Evolutionary conservation across 1,284 basidiomycete genomes (phyloP), one percentile per base, ranked within the genome.

Genomic region (Puccinia polysora): DNA sequence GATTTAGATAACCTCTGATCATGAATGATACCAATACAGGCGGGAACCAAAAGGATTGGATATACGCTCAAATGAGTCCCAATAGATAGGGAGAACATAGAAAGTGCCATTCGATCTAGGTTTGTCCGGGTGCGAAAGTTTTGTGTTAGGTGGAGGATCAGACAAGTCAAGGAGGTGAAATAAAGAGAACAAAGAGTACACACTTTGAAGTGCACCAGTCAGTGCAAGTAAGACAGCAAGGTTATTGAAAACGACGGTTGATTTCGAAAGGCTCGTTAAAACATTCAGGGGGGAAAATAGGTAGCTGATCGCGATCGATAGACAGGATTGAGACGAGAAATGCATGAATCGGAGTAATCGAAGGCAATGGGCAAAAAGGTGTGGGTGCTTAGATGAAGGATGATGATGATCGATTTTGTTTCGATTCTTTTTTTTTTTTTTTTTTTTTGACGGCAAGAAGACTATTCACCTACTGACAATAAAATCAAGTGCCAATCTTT

Each of bases 11-110:
- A 8, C 18, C 32, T 12, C 34, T 67, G 50, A 12, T 67, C 50
- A 20, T 18, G 25, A 4, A 67, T 38, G 36, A 67, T 68, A 2
- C n/a, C 52, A 7, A 68, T 68, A 23, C 52, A 45, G 30, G 52
- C 58, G 23, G 65, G 83, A 0, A 92, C 78, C 0, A 93, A 81
- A 0, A 95, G 80, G 0, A 86, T 73, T 0, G 88, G 87, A 36
- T 90, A 88, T 28, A 89, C 79, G 0, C 89, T 88, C 23, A 90
- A 80, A 72, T 91, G 89, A 0, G 86, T 80, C 2, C 88, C 83
- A 40, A 90, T 79, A 0, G 91, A 87, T 6, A 93, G 82, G 0
- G 84, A 78, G 34, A 90, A 80, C 43, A 91, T 82, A 0, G 87
- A 80, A 4, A 83, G 80, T 0, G 86, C 84, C 32, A 81, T 73